phyloP scores from a whole-genome alignment of 2,329 filamentous ascomycete genomes.

The Akanthomyces dipterigenus region DNA sequence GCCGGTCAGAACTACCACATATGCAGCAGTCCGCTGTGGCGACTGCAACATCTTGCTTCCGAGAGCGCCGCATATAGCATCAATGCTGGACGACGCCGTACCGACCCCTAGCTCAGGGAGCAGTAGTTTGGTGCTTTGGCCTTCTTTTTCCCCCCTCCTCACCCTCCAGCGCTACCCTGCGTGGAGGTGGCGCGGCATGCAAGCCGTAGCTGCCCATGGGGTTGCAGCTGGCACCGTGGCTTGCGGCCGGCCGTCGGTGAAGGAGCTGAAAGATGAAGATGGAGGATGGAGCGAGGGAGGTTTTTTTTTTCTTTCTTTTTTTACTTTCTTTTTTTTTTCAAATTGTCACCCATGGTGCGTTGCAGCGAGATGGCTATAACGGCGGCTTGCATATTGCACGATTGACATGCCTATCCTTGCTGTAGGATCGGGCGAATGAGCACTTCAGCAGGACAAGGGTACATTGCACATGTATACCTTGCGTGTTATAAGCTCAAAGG shows the following conservation, averaged over 20 bases:
- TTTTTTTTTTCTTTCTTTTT: no score
- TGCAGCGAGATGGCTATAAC: background rate
- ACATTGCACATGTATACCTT: background rate
- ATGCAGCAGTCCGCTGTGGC: no score
- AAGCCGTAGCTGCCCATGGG: background rate
- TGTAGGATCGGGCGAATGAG: no score
- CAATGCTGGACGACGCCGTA: no score
- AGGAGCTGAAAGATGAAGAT: background rate
- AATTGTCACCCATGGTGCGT: background rate
- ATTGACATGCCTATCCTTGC: background rate
- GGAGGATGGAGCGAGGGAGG: no score
- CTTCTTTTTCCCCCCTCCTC: background rate
- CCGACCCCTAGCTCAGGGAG: no score
- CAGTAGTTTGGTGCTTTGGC: background rate
- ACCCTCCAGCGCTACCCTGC: background rate
- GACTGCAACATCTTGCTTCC: no score
- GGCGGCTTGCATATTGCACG: background rate
- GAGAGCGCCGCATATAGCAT: no score
- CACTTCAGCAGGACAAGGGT: background rate
- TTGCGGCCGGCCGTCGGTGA: background rate
- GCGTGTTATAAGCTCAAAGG: background rate
- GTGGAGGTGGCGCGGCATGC: conserved; percentile 1
- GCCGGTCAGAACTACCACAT: no score
- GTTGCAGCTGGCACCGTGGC: conserved; percentile 1
- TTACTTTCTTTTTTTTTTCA: no score